These are phyloP conservation scores for Lipomyces sp. DNA, from an alignment of 805 yeast genomes.

Conservation along the genomic window DNA sequence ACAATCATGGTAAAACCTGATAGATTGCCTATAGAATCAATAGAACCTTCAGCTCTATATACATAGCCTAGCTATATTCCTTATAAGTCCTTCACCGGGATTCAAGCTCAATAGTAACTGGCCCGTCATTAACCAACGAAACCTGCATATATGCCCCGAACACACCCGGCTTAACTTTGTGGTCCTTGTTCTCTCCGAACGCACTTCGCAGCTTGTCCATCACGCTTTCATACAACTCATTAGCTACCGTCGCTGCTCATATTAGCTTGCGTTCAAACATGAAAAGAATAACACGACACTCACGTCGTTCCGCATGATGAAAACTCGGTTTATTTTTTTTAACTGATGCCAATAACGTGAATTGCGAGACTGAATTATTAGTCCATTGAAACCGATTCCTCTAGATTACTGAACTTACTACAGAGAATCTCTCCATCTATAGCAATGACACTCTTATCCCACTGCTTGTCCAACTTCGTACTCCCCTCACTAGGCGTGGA, in stretches of 20 bases:
- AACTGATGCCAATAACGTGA: constrained; percentile 83
- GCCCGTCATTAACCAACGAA: constrained; percentile 85
- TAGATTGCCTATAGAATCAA: not conserved
- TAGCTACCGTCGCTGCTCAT: constrained; percentile 23
- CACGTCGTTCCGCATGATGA: constrained; percentile 87
- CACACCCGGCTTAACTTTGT: constrained; percentile 79
- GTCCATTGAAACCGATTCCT: too few relatives aligned
- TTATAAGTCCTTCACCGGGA: constrained; percentile 8
- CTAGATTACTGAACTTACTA: constrained; percentile 42
- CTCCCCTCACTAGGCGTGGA: constrained; percentile 1
- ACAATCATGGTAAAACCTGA: too few relatives aligned
- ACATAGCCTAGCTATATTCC: not conserved
- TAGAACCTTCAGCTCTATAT: not conserved
- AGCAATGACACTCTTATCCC: constrained; percentile 75
- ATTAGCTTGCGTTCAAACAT: not conserved
- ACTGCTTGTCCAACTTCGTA: constrained; percentile 52
- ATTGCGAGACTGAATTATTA: constrained; percentile 71
- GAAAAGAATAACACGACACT: constrained; percentile 30
- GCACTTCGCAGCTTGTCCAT: constrained; percentile 50
- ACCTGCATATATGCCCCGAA: constrained; percentile 99
- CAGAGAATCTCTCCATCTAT: constrained; percentile 74
- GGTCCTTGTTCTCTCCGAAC: constrained; percentile 55
- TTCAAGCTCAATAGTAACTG: constrained; percentile 76
- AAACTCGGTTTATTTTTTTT: constrained; percentile 94
- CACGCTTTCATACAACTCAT: constrained; percentile 53